Evolutionary conservation across 768 basidiomycete genomes (phyloP), one percentile per base, ranked within the genome.

Genomic region (Boletus subcaerulescens): DNA sequence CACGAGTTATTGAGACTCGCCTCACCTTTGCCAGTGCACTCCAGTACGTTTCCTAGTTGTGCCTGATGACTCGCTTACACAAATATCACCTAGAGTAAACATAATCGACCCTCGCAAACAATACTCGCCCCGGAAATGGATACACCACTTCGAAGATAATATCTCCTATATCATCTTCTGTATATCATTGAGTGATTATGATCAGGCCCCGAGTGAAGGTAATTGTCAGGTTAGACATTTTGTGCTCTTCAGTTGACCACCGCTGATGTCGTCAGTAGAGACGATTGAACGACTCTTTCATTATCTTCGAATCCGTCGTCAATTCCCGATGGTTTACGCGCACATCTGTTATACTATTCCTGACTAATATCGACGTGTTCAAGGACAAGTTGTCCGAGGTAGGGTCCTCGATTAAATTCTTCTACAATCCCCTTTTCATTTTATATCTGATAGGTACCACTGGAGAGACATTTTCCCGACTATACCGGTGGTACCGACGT

Each of bases 301-400:
- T n/a, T 0, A 1, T 45, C 3, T 54, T 56, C 14, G 44, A 53
- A 8, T 41, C 38, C 4, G 5, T 56, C 8, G 45, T 22, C 52
- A 35, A 43, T 26, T 55, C 45, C 3, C 20, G 12, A 32, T 10
- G 40, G 53, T 32, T 55, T 46, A 4, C 15, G 22, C 41, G 5
- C 29, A 22, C 53, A 3, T 46, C 29, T 15, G 2, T 55, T 26
- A 48, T 48, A 18, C 40, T 56, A 8, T 20, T 48, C 9, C 40
- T 56, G 20, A 55, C 52, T 14, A 14, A 47, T 32, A 12, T 48
- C 9, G 55, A 38, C 2, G 3, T 10, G 9, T 55, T 56, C 40
- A 29, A 38, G 14, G 26, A 32, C 45, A 56, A 55, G 35, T 46
- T 52, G 29, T 33, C 31, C 36, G 40, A 52, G 45, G 55, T 56